phyloP scores from a whole-genome alignment of 441 rosid genomes.

The Metrosideros polymorpha region DNA sequence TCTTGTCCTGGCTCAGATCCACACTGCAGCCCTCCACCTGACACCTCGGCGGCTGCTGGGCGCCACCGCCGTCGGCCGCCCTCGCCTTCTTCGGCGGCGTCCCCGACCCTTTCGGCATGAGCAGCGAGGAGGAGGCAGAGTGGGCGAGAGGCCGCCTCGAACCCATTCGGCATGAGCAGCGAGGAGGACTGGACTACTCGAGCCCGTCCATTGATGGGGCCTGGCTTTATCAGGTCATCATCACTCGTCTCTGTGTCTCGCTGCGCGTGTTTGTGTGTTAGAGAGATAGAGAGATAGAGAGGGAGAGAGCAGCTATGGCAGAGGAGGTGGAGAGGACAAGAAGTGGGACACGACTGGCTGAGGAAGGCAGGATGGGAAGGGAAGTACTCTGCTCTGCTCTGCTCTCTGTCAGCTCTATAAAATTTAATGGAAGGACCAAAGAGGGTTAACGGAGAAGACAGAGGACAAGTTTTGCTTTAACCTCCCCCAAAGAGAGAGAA shows the following conservation, averaged over 20 bases:
- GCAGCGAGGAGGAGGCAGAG: not conserved
- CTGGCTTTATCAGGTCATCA: not conserved
- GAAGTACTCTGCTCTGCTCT: not conserved
- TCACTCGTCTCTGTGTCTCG: not conserved
- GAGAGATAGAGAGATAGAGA: not conserved
- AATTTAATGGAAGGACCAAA: not conserved
- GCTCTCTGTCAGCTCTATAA: not conserved
- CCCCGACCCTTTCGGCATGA: no score
- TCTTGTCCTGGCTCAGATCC: not conserved
- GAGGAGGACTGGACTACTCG: not conserved
- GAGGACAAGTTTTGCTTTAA: not conserved
- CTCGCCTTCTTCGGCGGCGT: not conserved
- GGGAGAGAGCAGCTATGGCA: not conserved
- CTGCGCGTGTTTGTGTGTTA: not conserved
- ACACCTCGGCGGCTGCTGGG: not conserved
- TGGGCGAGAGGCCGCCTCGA: not conserved
- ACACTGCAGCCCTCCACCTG: not conserved
- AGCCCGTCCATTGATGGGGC: not conserved
- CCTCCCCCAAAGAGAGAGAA: not conserved
- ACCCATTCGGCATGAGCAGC: not conserved
- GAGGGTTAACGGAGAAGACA: not conserved
- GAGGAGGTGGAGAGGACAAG: not conserved
- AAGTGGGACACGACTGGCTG: not conserved
- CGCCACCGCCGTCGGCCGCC: not conserved
- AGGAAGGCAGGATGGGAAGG: not conserved